These are phyloP conservation scores for Mariannaea sp. DNA, from an alignment of 2,329 filamentous ascomycete species.

Conservation along the genomic window DNA sequence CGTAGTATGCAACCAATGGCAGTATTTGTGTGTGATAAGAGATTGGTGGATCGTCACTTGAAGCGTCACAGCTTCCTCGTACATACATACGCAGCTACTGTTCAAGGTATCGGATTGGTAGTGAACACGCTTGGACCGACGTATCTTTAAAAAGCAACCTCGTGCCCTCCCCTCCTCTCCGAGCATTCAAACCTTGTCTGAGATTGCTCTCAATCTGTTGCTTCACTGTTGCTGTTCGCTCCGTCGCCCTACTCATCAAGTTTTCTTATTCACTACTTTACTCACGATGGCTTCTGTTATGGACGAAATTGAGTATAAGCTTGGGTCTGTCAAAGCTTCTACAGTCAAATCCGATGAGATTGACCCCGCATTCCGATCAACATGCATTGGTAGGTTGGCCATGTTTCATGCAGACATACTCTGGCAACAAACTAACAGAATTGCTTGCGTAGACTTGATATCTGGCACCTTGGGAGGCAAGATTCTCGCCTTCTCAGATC, in stretches of 20 bases:
- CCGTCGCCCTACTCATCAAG: not conserved
- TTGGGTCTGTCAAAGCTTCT: constrained; percentile 59
- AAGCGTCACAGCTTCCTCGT: not conserved
- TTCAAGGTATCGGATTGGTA: too few species aligned
- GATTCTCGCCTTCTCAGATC: constrained; percentile 67
- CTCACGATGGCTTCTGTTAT: constrained; percentile 43
- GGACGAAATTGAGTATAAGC: constrained; percentile 58
- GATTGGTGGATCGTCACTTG: constrained; percentile 24
- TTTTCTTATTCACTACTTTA: not conserved
- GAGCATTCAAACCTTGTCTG: not conserved
- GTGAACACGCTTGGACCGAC: not conserved
- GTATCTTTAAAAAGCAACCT: constrained; percentile 6
- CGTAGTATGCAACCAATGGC: constrained; percentile 13
- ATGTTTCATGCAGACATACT: not conserved
- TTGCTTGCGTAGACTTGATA: constrained; percentile 57
- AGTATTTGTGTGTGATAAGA: constrained; percentile 26
- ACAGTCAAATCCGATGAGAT: constrained; percentile 58
- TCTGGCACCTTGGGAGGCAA: constrained; percentile 66
- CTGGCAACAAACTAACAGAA: not conserved
- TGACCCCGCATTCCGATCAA: constrained; percentile 65
- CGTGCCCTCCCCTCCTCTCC: constrained; percentile 1
- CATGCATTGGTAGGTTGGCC: constrained; percentile 59
- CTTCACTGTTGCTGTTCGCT: not conserved
- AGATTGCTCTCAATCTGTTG: too few species aligned
- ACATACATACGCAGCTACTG: not conserved